A percentile compares a stretch with the other conserved stretches of the same genome.
phyloP scores from a whole-genome alignment of 441 rosid species.

The Populus tomentosa region DNA sequence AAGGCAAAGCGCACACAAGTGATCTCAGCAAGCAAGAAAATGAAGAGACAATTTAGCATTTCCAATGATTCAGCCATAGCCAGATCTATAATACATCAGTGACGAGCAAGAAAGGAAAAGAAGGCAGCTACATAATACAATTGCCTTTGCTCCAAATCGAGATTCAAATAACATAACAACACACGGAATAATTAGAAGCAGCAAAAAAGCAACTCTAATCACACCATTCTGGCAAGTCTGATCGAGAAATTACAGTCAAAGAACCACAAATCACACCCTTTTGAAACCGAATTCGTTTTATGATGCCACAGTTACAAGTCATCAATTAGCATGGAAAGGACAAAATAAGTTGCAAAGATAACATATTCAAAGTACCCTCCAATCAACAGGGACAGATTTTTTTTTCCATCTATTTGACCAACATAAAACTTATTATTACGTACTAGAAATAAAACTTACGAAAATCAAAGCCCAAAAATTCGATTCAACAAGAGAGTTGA shows the following conservation, averaged over 20 bases:
- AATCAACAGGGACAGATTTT: background rate
- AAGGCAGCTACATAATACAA: background rate
- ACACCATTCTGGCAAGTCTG: background rate
- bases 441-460: background rate
- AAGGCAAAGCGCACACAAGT: background rate
- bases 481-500: background rate
- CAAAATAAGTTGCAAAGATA: background rate
- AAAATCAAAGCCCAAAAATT: background rate
- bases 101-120: background rate
- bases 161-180: background rate
- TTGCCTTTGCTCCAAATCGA: background rate
- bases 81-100: background rate
- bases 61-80: background rate
- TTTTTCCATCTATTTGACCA: background rate
- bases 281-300: background rate
- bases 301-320: background rate
- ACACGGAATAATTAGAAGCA: background rate
- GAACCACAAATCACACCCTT: background rate
- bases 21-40: background rate
- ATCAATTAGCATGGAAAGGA: background rate
- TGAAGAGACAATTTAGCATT: background rate
- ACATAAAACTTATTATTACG: background rate
- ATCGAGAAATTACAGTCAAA: too few species aligned
- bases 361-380: background rate
- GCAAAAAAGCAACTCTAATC: background rate